A percentile compares a stretch with the other conserved stretches of the same genome.
These are phyloP conservation scores for Tylopilus rubrobrunneus DNA, from an alignment of 768 basidiomycete genomes.

Conservation along the genomic window DNA sequence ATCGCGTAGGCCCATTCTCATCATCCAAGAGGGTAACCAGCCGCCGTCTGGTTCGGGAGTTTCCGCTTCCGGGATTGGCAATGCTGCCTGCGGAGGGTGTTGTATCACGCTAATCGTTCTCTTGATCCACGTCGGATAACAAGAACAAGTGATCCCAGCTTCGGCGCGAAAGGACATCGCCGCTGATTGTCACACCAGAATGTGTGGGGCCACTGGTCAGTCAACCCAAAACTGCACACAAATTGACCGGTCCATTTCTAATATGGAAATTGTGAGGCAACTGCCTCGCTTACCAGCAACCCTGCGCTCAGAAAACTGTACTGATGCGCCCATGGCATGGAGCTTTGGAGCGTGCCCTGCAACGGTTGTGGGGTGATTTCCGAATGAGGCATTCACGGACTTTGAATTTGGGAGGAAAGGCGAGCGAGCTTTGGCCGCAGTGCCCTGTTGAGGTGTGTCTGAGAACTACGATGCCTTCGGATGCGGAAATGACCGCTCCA, in stretches of 20 bases:
- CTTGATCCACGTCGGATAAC: too few species aligned
- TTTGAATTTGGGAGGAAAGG: not conserved
- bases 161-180: not conserved
- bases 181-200: too few species aligned
- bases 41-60: not conserved
- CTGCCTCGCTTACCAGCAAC: too few species aligned
- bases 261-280: too few species aligned
- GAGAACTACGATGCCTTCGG: not conserved
- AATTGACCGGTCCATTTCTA: too few species aligned
- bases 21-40: not conserved
- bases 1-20: not conserved
- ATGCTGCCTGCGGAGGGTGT: not conserved
- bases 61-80: not conserved
- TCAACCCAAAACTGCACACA: too few species aligned
- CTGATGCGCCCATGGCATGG: too few species aligned
- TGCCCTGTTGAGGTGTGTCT: not conserved
- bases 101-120: too few species aligned
- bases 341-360: constrained; percentile 5
- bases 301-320: too few species aligned
- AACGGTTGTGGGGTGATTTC: not conserved
- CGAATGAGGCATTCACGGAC: not conserved
- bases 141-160: too few species aligned
- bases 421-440: too few species aligned
- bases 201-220: not conserved
- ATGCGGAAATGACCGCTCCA: constrained; percentile 4